Evolutionary conservation across 73 alveolate genomes (phyloP).

Genomic region (Paramecium tetraurelia): DNA sequence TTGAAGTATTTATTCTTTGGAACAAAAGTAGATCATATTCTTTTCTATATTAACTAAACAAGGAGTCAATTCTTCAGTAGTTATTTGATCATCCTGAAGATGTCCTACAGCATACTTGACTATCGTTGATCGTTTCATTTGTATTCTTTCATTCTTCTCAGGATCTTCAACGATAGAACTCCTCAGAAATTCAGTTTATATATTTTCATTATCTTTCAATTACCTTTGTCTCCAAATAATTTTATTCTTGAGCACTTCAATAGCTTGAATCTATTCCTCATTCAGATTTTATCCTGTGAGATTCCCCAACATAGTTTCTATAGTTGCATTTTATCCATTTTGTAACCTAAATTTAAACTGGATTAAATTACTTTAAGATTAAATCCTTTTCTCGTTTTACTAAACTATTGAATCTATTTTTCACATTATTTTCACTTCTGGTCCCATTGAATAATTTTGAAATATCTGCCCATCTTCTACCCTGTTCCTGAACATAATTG

Average conservation of each 20-base stretch:
- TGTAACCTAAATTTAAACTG: not conserved
- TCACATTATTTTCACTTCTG: conserved; percentile 17
- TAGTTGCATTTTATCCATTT: not conserved
- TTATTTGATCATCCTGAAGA: not conserved
- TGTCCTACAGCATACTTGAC: conserved; percentile 4
- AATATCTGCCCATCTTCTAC: conserved; percentile 45
- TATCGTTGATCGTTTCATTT: not conserved
- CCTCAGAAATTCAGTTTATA: not conserved
- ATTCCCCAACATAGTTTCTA: not conserved
- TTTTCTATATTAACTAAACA: not conserved
- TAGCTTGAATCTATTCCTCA: not conserved
- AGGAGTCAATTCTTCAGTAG: conserved; percentile 2
- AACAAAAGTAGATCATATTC: conserved; percentile 3
- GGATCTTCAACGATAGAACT: not conserved
- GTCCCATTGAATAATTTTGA: not conserved
- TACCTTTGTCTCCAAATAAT: not conserved
- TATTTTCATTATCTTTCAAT: not conserved
- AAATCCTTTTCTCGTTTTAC: not conserved
- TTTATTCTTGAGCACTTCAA: not conserved
- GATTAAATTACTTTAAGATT: not conserved
- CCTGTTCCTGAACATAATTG: not conserved
- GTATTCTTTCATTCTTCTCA: not conserved
- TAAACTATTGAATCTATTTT: conserved; percentile 18
- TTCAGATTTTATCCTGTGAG: not conserved
- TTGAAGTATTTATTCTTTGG: not conserved